Evolutionary conservation across 495 filamentous ascomycete genomes (phyloP).

Genomic region (Tuber umbilicatum): DNA sequence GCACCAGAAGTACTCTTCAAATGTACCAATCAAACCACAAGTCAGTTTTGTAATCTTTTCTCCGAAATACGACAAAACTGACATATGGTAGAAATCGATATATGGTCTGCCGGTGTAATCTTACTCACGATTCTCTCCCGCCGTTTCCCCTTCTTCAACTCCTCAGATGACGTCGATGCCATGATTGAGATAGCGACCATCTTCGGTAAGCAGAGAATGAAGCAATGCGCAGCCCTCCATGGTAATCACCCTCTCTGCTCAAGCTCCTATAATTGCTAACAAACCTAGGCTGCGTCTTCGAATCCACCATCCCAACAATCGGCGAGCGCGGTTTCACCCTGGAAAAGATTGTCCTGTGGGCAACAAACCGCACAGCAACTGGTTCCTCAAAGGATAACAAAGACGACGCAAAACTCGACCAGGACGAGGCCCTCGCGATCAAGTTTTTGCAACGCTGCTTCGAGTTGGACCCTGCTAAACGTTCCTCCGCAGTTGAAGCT

Average conservation of each 20-base stretch:
- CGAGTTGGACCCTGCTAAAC: conserved; percentile 61
- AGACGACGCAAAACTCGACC: conserved; percentile 47
- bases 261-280: neutral
- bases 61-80: neutral
- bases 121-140: conserved; percentile 81
- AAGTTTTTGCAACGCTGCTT: conserved; percentile 62
- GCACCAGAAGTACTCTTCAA: conserved; percentile 96
- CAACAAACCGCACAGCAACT: conserved; percentile 54
- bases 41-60: conserved; percentile 29
- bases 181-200: conserved; percentile 96
- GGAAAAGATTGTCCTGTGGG: conserved; percentile 93
- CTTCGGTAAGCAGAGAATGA: conserved; percentile 81
- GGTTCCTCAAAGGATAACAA: conserved; percentile 44
- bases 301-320: conserved; percentile 85
- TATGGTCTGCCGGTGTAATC: conserved; percentile 95
- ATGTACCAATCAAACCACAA: conserved; percentile 91
- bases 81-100: conserved; percentile 62
- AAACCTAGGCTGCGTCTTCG: conserved; percentile 57
- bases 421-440: conserved; percentile 59
- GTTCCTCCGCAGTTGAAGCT: conserved; percentile 68
- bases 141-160: conserved; percentile 97
- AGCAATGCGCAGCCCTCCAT: conserved; percentile 69
- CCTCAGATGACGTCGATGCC: conserved; percentile 89
- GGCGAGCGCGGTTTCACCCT: conserved; percentile 75
- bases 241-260: conserved; percentile 46